Evolutionary conservation across 2,329 filamentous ascomycete species (phyloP).

Genomic region (Cladosporium sp.): DNA sequence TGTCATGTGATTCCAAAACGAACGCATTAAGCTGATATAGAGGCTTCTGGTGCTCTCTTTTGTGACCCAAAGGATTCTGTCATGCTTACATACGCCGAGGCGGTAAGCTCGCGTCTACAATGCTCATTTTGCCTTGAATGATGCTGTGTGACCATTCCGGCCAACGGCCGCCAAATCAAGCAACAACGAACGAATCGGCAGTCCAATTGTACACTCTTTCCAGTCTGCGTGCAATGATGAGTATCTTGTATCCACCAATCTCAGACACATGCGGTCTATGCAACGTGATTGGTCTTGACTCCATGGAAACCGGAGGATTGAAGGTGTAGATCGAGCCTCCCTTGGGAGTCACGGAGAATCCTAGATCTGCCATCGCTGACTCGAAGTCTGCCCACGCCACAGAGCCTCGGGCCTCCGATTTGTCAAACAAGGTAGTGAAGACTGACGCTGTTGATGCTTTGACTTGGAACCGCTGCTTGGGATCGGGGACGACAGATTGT

Average conservation of each 20-base stretch:
- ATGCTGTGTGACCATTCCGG: no score
- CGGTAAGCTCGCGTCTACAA: no score
- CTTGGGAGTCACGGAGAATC: slow-evolving; percentile 17
- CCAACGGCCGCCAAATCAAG: no score
- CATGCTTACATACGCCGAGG: no score
- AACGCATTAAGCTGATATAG: no score
- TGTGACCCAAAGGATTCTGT: no score
- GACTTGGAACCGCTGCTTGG: not conserved
- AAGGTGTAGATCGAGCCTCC: slow-evolving; percentile 16
- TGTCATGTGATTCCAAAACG: no score
- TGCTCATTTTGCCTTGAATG: no score
- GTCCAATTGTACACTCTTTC: not conserved
- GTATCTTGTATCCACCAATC: slow-evolving; percentile 16
- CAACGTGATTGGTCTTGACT: slow-evolving; percentile 11
- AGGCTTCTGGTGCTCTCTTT: no score
- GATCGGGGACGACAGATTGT: not conserved
- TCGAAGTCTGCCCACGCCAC: slow-evolving; percentile 16
- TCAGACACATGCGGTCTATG: slow-evolving; percentile 19
- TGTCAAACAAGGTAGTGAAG: slow-evolving; percentile 16
- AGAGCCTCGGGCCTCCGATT: slow-evolving; percentile 13
- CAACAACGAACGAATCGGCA: not conserved
- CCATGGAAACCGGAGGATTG: slow-evolving; percentile 15
- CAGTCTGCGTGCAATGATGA: slow-evolving; percentile 8
- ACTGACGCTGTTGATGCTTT: slow-evolving; percentile 15
- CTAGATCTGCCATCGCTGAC: slow-evolving; percentile 17